Base-by-base conservation (phyloP, 352 stramenopile genomes). In the Globisporangium yorkense region DNA sequence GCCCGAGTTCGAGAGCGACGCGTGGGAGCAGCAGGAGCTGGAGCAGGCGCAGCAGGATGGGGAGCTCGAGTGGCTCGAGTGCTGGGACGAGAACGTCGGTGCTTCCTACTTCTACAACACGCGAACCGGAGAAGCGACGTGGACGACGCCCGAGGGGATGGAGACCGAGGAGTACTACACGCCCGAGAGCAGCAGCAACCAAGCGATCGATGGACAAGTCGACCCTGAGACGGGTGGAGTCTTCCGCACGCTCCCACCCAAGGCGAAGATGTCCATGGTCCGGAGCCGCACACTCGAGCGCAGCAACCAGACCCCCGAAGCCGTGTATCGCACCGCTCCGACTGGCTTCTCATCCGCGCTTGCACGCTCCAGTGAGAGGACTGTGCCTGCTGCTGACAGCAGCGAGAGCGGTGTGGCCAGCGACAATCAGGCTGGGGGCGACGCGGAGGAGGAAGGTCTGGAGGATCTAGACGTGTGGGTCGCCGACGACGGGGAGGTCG, bases 81-180 rank as follows among this genome's bases (percentile, higher is more conserved):
- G 78, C 63, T 89, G 80, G 77, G 80, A 89, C 57, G 80, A 87
- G 40, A 86, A 75, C 54, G 75, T 78, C 8, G 77, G 69, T 1
- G 62, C 77, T 24, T 73, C 69, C 43, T 91, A 91, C 59, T 91
- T 80, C 35, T 85, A 89, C 65, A 89, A 89, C 58, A 69, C 68
- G 12, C 66, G 71, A 48, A 91, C 81, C 0, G 81, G 81, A 2
- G 78, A 88, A 27, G 77, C 77, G 0, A 86, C 74, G n/a, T 91
- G 81, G 81, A 66, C 74, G 5, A 74, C 74, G 7, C 81, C 81
- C 27, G 68, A 65, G 2, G 59, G 27, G n/a, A 52, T 55, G 21
- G 58, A 57, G 3, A 18, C 44, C 1, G 45, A 56, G 18, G 43
- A 21, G 6, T 33, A 50, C n/a, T 54, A 39, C 39, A 7, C 43